Percentiles rank a stretch among this genome's conserved stretches.
Conservation (phyloP, 2,329 filamentous ascomycete species). For the Talaromyces sp. region DNA sequence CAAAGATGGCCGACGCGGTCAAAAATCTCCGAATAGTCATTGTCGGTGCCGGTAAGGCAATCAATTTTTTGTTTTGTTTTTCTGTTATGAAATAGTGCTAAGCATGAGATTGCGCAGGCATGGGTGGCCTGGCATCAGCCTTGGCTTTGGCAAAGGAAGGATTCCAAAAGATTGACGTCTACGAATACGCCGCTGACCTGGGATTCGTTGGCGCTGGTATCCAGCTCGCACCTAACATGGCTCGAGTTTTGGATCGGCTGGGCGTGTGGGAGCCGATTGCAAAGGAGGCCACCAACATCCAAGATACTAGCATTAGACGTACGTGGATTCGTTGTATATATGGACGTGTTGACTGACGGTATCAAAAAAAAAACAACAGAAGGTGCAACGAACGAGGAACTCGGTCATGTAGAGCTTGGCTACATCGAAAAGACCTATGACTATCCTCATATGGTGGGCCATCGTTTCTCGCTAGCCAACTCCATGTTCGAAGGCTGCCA, state of each 20-base stretch:
- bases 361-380: slow-evolving; percentile 36
- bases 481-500: slow-evolving; percentile 68
- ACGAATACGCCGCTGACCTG: slow-evolving; percentile 66
- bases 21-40: slow-evolving; percentile 42
- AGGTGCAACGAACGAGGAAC: slow-evolving; percentile 63
- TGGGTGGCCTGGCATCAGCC: slow-evolving; percentile 71
- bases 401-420: slow-evolving; percentile 65
- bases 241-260: slow-evolving; percentile 66
- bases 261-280: slow-evolving; percentile 70
- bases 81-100: background rate
- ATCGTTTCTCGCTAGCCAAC: slow-evolving; percentile 67
- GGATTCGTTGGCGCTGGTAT: slow-evolving; percentile 84
- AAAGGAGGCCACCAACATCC: slow-evolving; percentile 65
- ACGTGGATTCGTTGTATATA: slow-evolving; percentile 19
- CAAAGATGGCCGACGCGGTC: slow-evolving; percentile 22
- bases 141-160: slow-evolving; percentile 71
- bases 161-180: slow-evolving; percentile 69
- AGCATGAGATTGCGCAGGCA: slow-evolving; percentile 48
- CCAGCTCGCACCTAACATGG: slow-evolving; percentile 78
- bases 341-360: background rate
- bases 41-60: slow-evolving; percentile 45
- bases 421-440: slow-evolving; percentile 65
- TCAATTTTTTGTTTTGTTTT: background rate
- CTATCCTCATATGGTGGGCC: slow-evolving; percentile 76
- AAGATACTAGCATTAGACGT: slow-evolving; percentile 68